Evolutionary conservation across 2,329 filamentous ascomycete species (phyloP).

Genomic region (Aspergillus puulaauensis): DNA sequence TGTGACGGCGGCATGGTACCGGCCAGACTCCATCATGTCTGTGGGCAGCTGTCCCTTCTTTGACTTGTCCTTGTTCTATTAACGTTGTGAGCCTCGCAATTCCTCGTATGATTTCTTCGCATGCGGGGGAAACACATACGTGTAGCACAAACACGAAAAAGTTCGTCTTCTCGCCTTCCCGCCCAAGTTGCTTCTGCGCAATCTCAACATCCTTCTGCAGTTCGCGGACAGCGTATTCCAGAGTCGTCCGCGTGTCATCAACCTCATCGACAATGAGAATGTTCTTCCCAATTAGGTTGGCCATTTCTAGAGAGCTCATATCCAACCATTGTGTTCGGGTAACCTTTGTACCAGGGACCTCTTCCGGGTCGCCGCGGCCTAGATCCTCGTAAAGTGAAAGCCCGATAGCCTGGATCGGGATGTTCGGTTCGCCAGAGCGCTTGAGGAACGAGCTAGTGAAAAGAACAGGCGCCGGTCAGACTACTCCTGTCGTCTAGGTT

Average conservation of each 20-base stretch:
- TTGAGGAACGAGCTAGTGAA: slow-evolving; percentile 79
- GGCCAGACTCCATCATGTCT: slow-evolving; percentile 69
- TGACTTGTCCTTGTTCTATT: slow-evolving; percentile 89
- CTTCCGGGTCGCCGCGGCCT: slow-evolving; percentile 61
- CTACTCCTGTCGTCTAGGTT: background rate
- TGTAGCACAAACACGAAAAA: slow-evolving; percentile 97
- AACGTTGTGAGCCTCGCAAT: background rate
- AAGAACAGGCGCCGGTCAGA: slow-evolving; percentile 1
- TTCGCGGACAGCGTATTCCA: slow-evolving; percentile 91
- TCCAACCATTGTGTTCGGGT: slow-evolving; percentile 99
- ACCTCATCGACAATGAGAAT: slow-evolving; percentile 94
- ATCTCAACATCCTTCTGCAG: slow-evolving; percentile 89
- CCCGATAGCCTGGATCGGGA: slow-evolving; percentile 98
- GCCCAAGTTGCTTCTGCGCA: slow-evolving; percentile 71
- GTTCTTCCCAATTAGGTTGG: slow-evolving; percentile 85
- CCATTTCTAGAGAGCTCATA: slow-evolving; percentile 79
- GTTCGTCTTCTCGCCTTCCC: slow-evolving; percentile 70
- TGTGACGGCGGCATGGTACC: slow-evolving; percentile 84
- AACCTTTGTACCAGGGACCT: slow-evolving; percentile 86
- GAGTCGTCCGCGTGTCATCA: slow-evolving; percentile 88
- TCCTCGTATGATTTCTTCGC: background rate
- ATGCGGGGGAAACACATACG: slow-evolving; percentile 50
- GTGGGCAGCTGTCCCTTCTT: slow-evolving; percentile 87
- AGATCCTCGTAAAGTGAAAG: slow-evolving; percentile 95
- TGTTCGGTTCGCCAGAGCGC: slow-evolving; percentile 81